These are phyloP conservation scores for Nigrospora osmanthi DNA, from an alignment of 2,329 filamentous ascomycete species.

Conservation along the genomic window DNA sequence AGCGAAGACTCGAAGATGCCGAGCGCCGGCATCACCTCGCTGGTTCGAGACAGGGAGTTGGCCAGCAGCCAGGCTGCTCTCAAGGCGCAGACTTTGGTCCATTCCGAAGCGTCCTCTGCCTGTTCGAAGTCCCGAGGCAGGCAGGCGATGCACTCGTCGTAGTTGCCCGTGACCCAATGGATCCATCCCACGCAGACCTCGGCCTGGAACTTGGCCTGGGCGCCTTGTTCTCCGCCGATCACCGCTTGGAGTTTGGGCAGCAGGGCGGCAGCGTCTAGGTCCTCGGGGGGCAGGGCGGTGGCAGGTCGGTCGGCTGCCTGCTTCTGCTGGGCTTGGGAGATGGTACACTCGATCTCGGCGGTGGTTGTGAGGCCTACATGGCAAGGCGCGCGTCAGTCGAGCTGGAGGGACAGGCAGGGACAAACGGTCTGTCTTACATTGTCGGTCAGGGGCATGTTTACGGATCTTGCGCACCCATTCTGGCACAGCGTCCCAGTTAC, in stretches of 20 bases:
- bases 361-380: conserved; percentile 59
- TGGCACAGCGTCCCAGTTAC: conserved; percentile 77
- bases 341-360: conserved; percentile 60
- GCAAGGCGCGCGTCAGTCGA: conserved; percentile 5
- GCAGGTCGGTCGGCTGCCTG: conserved; percentile 29
- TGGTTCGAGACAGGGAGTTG: conserved; percentile 45
- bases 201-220: conserved; percentile 66
- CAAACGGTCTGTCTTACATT: conserved; percentile 52
- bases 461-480: conserved; percentile 88
- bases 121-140: conserved; percentile 55
- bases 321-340: conserved; percentile 47
- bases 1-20: conserved; percentile 59
- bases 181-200: conserved; percentile 79
- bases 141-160: conserved; percentile 48
- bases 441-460: conserved; percentile 82
- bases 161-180: conserved; percentile 70
- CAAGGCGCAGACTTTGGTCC: conserved; percentile 75
- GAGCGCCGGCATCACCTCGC: conserved; percentile 50
- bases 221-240: conserved; percentile 48
- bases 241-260: conserved; percentile 44
- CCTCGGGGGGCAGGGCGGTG: conserved; percentile 30
- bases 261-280: conserved; percentile 35
- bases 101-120: conserved; percentile 54
- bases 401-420: conserved; percentile 5
- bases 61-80: conserved; percentile 75